Evolutionary conservation across 768 basidiomycete species (phyloP), one percentile per base, ranked within the genome.

Genomic region (Daedaleopsis sinensis): DNA sequence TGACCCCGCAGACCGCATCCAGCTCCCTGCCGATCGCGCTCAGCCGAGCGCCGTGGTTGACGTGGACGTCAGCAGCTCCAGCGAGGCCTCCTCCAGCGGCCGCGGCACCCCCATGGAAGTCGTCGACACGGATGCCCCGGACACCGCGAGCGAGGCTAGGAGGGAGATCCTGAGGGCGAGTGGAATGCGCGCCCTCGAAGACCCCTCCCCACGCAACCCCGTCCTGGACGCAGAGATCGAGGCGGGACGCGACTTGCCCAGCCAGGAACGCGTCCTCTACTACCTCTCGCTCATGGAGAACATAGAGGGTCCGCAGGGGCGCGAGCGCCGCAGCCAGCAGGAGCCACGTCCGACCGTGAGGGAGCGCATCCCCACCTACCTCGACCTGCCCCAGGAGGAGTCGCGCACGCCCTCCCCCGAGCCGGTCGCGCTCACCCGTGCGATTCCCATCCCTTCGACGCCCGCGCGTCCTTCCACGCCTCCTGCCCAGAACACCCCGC

Each of bases 51-150:
- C 38, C 18, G 36, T 49, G 6, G 35, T 55, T 15, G 46, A 52
- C 35, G 51, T 68, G 47, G 74, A 73, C 13, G 64, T 61, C 46
- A 72, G 71, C 66, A 66, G 72, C 64, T 61, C 71, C 1, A 79
- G 79, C 62, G 79, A 80, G 56, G 72, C 75, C 39, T 79, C 76
- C 67, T 73, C 76, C 54, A 82, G 80, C 65, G 81, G 82, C 46
- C 70, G 75, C 24, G 81, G 74, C 12, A 85, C 80, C 62, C 82
- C 84, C 16, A 79, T 83, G 76, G 77, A 80, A 18, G 73, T 73
- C 11, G 76, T 75, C 58, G 63, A 79, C 8, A 80, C 79, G 48
- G 80, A 82, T 61, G 73, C 77, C 0, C 75, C 76, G 1, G 70
- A 61, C 13, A 65, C 61, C 52, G 61, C 64, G 46, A 53, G 51